Percentiles rank a stretch among this genome's conserved stretches.
Conservation (phyloP, 2,329 filamentous ascomycete genomes). For the Phaeoacremonium minimum region DNA sequence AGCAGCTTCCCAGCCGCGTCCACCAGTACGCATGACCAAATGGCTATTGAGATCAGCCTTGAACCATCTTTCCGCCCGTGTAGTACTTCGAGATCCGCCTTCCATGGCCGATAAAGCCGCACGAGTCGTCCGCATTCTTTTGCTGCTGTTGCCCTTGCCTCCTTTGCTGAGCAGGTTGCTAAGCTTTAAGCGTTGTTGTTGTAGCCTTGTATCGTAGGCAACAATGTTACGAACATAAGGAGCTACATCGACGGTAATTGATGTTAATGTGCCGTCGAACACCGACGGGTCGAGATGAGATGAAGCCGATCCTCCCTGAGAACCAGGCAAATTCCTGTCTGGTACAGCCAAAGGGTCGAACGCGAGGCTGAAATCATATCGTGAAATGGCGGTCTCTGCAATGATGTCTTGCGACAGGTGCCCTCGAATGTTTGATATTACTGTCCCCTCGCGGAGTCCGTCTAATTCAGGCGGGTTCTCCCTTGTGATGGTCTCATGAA, state of each 20-base stretch:
- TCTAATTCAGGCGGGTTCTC: constrained; percentile 9
- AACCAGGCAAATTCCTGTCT: constrained; percentile 32
- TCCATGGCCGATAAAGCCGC: constrained; percentile 67
- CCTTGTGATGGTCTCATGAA: constrained; percentile 8
- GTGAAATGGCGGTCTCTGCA: constrained; percentile 26
- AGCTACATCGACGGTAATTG: constrained; percentile 73
- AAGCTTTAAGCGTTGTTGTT: constrained; percentile 57
- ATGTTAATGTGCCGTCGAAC: constrained; percentile 66
- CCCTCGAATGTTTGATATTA: constrained; percentile 29
- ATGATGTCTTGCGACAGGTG: constrained; percentile 23
- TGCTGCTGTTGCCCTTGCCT: constrained; percentile 27
- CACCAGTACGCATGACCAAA: constrained; percentile 53
- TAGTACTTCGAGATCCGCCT: constrained; percentile 57
- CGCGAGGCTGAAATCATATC: constrained; percentile 51
- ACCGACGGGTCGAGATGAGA: constrained; percentile 61
- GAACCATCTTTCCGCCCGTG: constrained; percentile 67
- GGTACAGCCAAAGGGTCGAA: constrained; percentile 57
- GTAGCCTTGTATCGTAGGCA: constrained; percentile 66
- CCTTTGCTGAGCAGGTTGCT: constrained; percentile 51
- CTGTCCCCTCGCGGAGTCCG: constrained; percentile 25
- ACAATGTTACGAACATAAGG: constrained; percentile 89
- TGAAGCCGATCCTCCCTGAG: constrained; percentile 18
- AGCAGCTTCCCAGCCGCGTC: constrained; percentile 18
- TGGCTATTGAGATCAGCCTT: constrained; percentile 48
- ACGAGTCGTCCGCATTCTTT: constrained; percentile 61